Base-by-base conservation (phyloP, 345 rosid species). In the Eucalyptus victrix region DNA sequence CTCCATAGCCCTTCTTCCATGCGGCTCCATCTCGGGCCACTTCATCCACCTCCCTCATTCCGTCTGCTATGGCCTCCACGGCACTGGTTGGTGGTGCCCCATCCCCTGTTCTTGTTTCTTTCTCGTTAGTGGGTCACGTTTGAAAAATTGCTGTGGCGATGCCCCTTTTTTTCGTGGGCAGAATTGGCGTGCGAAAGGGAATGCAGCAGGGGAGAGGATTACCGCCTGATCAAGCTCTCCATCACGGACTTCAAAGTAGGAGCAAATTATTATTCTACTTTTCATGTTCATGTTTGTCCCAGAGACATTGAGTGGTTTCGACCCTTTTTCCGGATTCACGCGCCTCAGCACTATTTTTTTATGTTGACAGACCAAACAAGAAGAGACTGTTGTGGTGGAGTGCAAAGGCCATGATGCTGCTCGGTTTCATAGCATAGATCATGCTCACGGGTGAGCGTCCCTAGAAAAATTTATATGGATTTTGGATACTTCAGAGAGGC, bases 371-470 rank as follows among this genome's bases (percentile, higher is more conserved):
- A 94, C 92, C 67, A 94, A 94, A 92, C 95, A 95, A 93, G 99
- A 98, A 87, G 94, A 88, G 58, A 92, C 90, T 80, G 94, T 96
- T 56, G 93, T 98, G 18, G 98, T 98, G 90, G 99, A 97, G 93
- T 95, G 99, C 92, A 96, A 92, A 93, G 98, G 99, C 89, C 99
- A 96, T 88, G 99, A 97, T 93, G 98, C 97, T 92, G 98, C 99
- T 89, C 95, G 96, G 88, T 94, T 98, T 89, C 92, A 92, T 85
- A 95, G 91, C 88, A 91, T 96, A 7, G 96, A 96, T 86, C 97
- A 96, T 90, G 99, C 96, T 87, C 98, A 98, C 88, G 99, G 98
- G 99, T 96, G 93, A 90, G 91, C 53, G 53, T 76, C 30, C 1
- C 9, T 76, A 23, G 42, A 40, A 23, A 40, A 40, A 23, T 76